A percentile compares a stretch with the other conserved stretches of the same genome.
Conservation (phyloP, 2,329 filamentous ascomycete species). For the Apiospora kogelbergensis region DNA sequence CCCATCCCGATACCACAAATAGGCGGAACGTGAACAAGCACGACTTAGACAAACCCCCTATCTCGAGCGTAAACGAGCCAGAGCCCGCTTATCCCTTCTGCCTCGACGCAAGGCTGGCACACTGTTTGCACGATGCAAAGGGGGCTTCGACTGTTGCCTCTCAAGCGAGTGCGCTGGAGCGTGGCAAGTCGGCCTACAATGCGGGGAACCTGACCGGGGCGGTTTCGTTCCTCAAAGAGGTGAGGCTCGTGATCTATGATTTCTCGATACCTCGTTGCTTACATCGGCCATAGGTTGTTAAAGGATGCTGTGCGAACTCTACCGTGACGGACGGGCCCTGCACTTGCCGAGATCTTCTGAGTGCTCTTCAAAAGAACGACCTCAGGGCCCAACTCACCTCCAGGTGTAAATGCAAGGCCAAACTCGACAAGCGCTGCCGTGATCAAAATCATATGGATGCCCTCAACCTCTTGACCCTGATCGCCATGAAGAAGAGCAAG, state of each 20-base stretch:
- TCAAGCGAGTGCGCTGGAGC: neutral
- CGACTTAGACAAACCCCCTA: neutral
- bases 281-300: neutral
- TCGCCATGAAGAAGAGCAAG: constrained; percentile 19
- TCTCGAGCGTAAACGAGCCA: neutral
- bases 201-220: neutral
- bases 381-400: constrained; percentile 23
- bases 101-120: neutral
- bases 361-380: constrained; percentile 17
- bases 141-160: neutral
- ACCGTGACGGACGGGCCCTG: neutral
- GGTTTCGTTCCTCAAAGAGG: neutral
- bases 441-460: constrained; percentile 2
- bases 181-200: neutral
- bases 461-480: constrained; percentile 11
- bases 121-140: neutral
- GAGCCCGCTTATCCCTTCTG: neutral
- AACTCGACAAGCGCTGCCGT: constrained; percentile 23
- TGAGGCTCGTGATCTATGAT: neutral
- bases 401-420: constrained; percentile 24
- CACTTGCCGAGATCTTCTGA: constrained; percentile 7
- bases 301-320: neutral
- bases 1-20: no score
- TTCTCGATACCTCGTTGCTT: constrained; percentile 14
- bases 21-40: neutral